phyloP scores from a whole-genome alignment of 2,329 filamentous ascomycete species.

The Microsporum audouinii region DNA sequence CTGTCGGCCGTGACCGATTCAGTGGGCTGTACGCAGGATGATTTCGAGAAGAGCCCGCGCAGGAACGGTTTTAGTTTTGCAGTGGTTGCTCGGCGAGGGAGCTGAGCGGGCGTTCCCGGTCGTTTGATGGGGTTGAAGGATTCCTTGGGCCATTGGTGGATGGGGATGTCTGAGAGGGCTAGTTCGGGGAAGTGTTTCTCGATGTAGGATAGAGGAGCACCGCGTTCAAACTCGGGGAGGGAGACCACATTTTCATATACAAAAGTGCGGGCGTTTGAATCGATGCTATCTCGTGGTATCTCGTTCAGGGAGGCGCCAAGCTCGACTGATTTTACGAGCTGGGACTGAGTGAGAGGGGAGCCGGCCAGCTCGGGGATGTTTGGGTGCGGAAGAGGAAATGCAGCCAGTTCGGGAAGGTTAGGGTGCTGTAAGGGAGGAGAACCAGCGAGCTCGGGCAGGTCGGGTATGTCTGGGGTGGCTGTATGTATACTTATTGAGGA shows the following conservation, averaged over 20 bases:
- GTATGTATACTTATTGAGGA: neutral
- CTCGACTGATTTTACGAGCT: neutral
- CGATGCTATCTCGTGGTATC: neutral
- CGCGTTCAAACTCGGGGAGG: neutral
- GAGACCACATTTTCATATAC: neutral
- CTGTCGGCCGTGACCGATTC: neutral
- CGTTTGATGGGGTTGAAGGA: neutral
- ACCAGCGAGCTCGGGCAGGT: neutral
- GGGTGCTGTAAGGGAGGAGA: neutral
- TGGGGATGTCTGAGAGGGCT: neutral
- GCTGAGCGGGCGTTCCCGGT: neutral
- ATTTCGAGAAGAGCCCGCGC: neutral
- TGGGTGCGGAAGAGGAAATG: neutral
- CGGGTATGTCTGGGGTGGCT: neutral
- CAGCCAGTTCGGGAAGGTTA: neutral
- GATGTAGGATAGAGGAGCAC: neutral
- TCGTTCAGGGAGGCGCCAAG: neutral
- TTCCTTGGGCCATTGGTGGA: neutral
- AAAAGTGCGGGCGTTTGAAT: neutral
- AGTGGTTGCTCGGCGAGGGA: neutral
- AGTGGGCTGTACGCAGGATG: neutral
- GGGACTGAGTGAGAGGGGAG: neutral
- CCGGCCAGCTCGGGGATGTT: neutral
- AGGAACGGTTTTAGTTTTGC: neutral
- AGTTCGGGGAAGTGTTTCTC: constrained; percentile 1